These are phyloP conservation scores for Periconia sp. DNA, from an alignment of 2,329 filamentous ascomycete species.

Conservation along the genomic window DNA sequence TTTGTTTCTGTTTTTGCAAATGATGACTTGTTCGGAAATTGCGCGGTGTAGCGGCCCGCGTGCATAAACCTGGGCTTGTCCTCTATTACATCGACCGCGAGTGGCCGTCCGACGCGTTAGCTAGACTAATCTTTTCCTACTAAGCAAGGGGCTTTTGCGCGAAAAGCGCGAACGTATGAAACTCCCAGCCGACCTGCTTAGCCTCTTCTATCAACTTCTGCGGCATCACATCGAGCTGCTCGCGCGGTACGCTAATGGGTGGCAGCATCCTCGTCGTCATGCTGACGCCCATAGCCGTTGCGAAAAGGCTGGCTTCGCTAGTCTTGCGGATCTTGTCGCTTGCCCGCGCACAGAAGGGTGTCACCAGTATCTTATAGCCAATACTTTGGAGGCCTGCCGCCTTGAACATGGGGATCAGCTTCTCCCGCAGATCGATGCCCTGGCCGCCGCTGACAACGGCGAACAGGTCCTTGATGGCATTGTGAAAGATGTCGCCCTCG, in stretches of 20 bases:
- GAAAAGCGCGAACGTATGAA: slow-evolving; percentile 10
- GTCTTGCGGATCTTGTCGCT: slow-evolving; percentile 10
- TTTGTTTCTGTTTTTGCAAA: no score
- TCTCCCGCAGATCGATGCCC: slow-evolving; percentile 15
- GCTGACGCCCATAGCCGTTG: slow-evolving; percentile 12
- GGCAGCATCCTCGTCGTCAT: slow-evolving; percentile 18
- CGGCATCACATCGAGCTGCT: slow-evolving; percentile 14
- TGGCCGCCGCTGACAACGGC: slow-evolving; percentile 16
- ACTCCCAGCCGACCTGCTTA: slow-evolving; percentile 11
- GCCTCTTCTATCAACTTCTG: slow-evolving; percentile 13
- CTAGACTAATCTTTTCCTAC: neutral
- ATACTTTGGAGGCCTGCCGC: slow-evolving; percentile 14
- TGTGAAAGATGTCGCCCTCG: slow-evolving; percentile 6
- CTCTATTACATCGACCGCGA: no score
- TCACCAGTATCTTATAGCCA: slow-evolving; percentile 12
- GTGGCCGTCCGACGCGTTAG: no score
- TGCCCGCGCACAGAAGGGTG: slow-evolving; percentile 9
- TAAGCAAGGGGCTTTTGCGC: slow-evolving; percentile 10
- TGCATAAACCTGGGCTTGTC: no score
- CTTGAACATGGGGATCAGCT: slow-evolving; percentile 14
- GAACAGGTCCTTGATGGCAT: slow-evolving; percentile 16
- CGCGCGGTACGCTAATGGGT: slow-evolving; percentile 10
- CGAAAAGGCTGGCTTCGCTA: slow-evolving; percentile 17
- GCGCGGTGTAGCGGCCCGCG: no score
- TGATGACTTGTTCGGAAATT: no score